Evolutionary conservation across 2,329 filamentous ascomycete genomes (phyloP).

Genomic region (Xylaria sp.): DNA sequence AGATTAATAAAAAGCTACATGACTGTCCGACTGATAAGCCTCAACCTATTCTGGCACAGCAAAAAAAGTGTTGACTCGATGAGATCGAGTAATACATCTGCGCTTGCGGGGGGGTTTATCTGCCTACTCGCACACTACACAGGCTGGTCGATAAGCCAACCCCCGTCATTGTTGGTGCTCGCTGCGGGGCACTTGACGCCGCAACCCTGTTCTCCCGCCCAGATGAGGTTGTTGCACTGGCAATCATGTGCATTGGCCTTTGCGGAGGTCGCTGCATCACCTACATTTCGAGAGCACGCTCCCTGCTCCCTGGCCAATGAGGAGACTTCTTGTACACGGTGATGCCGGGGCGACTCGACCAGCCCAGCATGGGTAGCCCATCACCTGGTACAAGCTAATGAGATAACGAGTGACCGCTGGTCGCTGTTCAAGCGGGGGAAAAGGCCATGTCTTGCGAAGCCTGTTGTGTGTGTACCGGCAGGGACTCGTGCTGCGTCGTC

Average conservation of each 20-base stretch:
- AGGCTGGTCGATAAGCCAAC: slow-evolving; percentile 32
- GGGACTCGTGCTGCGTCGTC: neutral
- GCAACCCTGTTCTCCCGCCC: slow-evolving; percentile 9
- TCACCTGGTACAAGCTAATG: slow-evolving; percentile 6
- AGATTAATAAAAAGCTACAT: neutral
- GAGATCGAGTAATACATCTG: slow-evolving; percentile 38
- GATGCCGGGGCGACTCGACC: slow-evolving; percentile 16
- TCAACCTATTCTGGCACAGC: neutral
- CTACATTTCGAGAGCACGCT: neutral
- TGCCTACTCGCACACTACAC: slow-evolving; percentile 14
- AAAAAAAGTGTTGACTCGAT: slow-evolving; percentile 40
- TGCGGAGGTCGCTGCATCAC: neutral
- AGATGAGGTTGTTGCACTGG: slow-evolving; percentile 7
- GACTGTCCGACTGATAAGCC: neutral
- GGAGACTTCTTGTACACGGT: neutral
- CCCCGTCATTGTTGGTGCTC: slow-evolving; percentile 23
- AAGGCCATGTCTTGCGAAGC: neutral
- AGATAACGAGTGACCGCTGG: neutral
- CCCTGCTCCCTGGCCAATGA: slow-evolving; percentile 6
- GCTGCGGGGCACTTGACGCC: slow-evolving; percentile 22
- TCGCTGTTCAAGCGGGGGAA: neutral
- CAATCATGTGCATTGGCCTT: slow-evolving; percentile 14
- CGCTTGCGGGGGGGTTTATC: slow-evolving; percentile 8
- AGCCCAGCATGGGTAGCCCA: slow-evolving; percentile 10
- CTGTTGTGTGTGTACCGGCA: neutral